Evolutionary conservation across 345 rosid genomes (phyloP).

Genomic region (Salix suchowensis): DNA sequence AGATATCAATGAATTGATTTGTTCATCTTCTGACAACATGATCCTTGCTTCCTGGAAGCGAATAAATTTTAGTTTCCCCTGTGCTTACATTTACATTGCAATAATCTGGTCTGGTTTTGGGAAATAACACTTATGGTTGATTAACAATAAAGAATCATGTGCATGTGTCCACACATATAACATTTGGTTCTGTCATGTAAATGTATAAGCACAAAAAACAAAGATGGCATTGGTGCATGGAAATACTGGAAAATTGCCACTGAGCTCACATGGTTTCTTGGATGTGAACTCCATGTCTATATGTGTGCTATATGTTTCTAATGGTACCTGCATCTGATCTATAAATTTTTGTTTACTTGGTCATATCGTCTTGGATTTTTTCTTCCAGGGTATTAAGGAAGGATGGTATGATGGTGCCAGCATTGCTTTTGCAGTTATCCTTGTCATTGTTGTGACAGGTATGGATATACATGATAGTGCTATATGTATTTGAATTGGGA

Average conservation of each 20-base stretch:
- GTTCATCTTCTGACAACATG: neutral
- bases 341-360: neutral
- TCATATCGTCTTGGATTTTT: neutral
- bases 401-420: conserved; percentile 99
- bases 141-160: neutral
- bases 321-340: neutral
- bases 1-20: neutral
- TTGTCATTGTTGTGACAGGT: conserved; percentile 96
- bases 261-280: neutral
- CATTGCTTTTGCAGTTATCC: conserved; percentile 94
- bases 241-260: neutral
- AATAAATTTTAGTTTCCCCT: neutral
- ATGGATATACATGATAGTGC: conserved; percentile 8
- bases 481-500: neutral
- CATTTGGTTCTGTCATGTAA: neutral
- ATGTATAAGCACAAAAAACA: neutral
- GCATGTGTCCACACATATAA: neutral
- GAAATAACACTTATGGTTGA: neutral
- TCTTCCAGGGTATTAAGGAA: conserved; percentile 61
- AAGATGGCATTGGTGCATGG: neutral
- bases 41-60: neutral
- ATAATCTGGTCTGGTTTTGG: neutral
- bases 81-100: neutral
- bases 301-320: neutral
- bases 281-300: neutral